Percentiles rank a stretch among this genome's conserved stretches.
phyloP scores from a whole-genome alignment of 345 rosid species.

The Lumnitzera racemosa region DNA sequence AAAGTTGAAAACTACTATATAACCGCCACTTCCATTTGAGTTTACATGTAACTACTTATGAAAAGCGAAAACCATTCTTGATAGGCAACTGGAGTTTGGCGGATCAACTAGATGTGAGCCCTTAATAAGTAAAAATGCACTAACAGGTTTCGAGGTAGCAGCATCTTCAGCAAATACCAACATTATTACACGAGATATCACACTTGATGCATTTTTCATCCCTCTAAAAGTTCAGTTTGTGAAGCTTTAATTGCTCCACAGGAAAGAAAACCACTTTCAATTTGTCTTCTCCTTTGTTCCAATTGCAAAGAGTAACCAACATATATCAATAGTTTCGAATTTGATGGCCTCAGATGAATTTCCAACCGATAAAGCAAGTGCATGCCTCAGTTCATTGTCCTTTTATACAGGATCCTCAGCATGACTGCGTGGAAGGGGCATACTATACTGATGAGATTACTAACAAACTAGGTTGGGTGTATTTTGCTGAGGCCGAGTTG shows the following conservation, averaged over 20 bases:
- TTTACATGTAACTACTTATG: too few relatives aligned
- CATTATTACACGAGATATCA: conserved; percentile 75
- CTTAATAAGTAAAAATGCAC: too few relatives aligned
- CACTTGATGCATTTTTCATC: conserved; percentile 63
- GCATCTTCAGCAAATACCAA: conserved; percentile 77
- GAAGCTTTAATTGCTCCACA: conserved; percentile 77
- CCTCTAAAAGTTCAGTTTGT: conserved; percentile 53
- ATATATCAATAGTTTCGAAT: conserved; percentile 64
- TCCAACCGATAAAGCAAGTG: conserved; percentile 91
- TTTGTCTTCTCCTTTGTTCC: conserved; percentile 87
- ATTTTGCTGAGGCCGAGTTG: too few relatives aligned
- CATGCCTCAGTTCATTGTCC: conserved; percentile 93
- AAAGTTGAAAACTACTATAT: too few relatives aligned
- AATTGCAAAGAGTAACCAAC: conserved; percentile 78
- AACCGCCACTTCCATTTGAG: too few relatives aligned
- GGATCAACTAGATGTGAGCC: too few relatives aligned
- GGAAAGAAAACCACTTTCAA: conserved; percentile 62
- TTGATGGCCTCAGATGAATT: conserved; percentile 82
- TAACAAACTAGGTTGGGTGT: too few relatives aligned
- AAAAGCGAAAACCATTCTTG: too few relatives aligned
- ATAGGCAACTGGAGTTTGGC: too few relatives aligned
- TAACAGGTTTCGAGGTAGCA: too few relatives aligned
- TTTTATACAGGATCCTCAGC: conserved; percentile 90
- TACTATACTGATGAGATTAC: too few relatives aligned
- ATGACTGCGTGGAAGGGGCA: conserved; percentile 27